Evolutionary conservation across 768 basidiomycete genomes (phyloP).

Genomic region (Tricholoma terreum): DNA sequence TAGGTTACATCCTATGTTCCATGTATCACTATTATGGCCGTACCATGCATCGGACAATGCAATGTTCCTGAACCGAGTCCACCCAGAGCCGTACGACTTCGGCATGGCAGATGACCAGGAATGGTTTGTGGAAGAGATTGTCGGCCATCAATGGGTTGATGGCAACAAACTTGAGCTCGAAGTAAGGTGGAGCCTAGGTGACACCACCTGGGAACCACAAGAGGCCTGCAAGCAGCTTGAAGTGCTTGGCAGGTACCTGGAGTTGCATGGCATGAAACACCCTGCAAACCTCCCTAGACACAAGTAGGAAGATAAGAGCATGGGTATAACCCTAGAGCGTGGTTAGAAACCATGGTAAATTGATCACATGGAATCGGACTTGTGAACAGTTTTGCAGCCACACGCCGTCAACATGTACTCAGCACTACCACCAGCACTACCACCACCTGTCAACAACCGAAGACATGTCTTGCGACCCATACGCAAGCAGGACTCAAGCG

Average conservation of each 20-base stretch:
- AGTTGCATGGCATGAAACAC: conserved; percentile 19
- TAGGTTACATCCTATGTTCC: conserved; percentile 3
- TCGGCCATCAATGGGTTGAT: conserved; percentile 20
- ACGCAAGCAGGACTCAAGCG: too few relatives aligned
- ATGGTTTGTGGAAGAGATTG: conserved; percentile 35
- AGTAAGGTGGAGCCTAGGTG: conserved; percentile 30
- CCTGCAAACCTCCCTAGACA: not conserved
- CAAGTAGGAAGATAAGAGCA: not conserved
- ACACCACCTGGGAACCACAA: conserved; percentile 31
- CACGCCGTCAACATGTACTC: too few relatives aligned
- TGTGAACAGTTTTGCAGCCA: too few relatives aligned
- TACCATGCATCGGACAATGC: conserved; percentile 1
- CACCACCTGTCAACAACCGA: too few relatives aligned
- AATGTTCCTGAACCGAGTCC: conserved; percentile 1
- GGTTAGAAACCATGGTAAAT: too few relatives aligned
- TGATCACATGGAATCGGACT: too few relatives aligned
- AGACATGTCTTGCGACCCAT: too few relatives aligned
- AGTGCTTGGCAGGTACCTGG: conserved; percentile 27
- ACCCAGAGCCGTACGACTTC: conserved; percentile 34
- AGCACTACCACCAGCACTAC: too few relatives aligned
- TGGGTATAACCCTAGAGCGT: too few relatives aligned
- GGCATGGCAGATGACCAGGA: conserved; percentile 29
- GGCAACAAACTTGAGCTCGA: conserved; percentile 18
- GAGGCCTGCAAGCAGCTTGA: conserved; percentile 20
- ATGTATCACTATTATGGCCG: not conserved